Evolutionary conservation across 495 filamentous ascomycete species (phyloP).

Genomic region (Annulohypoxylon moriforme): DNA sequence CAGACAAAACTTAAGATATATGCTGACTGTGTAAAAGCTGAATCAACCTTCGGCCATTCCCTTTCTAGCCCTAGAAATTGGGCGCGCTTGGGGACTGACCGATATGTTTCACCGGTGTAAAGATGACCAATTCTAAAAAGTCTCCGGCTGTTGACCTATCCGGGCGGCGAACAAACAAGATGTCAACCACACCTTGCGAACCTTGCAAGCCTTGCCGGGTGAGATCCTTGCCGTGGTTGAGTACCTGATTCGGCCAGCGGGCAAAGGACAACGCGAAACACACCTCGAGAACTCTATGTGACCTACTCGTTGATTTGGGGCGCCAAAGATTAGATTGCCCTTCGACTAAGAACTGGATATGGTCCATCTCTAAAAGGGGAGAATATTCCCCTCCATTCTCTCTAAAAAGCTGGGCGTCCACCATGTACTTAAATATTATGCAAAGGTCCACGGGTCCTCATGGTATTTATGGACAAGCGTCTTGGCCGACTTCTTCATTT

Average conservation of each 20-base stretch:
- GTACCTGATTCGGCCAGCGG: not conserved
- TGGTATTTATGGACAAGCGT: constrained; percentile 19
- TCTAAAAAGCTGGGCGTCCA: not conserved
- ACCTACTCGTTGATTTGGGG: too few species aligned
- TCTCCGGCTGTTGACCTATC: not conserved
- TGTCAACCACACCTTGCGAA: not conserved
- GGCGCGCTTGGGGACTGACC: not conserved
- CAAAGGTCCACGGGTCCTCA: not conserved
- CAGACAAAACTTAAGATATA: not conserved
- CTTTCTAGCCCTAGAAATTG: not conserved
- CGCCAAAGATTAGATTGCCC: too few species aligned
- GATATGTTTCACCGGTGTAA: not conserved
- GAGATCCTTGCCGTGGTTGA: not conserved
- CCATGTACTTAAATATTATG: constrained; percentile 1
- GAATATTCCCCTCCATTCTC: not conserved
- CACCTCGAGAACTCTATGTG: not conserved
- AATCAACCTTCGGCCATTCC: not conserved
- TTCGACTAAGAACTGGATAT: not conserved
- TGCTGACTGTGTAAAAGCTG: not conserved
- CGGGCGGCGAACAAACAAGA: not conserved
- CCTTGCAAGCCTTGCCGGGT: not conserved
- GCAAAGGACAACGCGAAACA: not conserved
- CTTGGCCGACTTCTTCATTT: constrained; percentile 11
- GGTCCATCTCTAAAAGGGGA: too few species aligned
- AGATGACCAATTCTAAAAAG: too few species aligned